A percentile compares a stretch with the other conserved stretches of the same genome.
Evolutionary conservation across 139 green algal species (phyloP).

Genomic region (Zygnema cylindricum): DNA sequence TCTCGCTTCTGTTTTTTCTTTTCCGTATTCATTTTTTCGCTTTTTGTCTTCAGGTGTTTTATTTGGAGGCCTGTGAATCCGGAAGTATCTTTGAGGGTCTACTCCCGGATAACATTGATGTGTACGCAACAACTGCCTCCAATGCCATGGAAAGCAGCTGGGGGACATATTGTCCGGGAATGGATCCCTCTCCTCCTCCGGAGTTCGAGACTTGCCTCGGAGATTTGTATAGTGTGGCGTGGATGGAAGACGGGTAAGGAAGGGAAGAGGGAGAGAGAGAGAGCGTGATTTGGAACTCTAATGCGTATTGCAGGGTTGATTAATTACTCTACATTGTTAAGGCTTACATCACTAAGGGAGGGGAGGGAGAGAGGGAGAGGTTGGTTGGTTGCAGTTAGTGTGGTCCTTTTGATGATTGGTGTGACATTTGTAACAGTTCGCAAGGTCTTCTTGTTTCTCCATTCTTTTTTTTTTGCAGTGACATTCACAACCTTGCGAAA

Average conservation of each 20-base stretch:
- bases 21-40: neutral
- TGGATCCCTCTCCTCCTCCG: conserved; percentile 51
- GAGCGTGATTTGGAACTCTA: too few species aligned
- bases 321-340: too few species aligned
- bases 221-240: conserved; percentile 92
- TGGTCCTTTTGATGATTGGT: too few species aligned
- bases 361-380: too few species aligned
- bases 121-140: conserved; percentile 86
- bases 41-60: conserved; percentile 62
- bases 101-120: conserved; percentile 59
- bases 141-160: conserved; percentile 88
- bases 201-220: conserved; percentile 90
- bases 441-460: neutral
- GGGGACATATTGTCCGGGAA: conserved; percentile 88
- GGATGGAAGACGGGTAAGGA: conserved; percentile 87
- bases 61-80: conserved; percentile 92
- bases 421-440: neutral
- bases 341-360: too few species aligned
- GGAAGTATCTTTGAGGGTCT: conserved; percentile 89
- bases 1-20: neutral
- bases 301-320: too few species aligned
- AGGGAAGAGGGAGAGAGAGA: too few species aligned
- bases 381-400: too few species aligned
- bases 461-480: conserved; percentile 53
- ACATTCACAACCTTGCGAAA: conserved; percentile 71